Percentiles rank a stretch among this genome's conserved stretches.
phyloP scores from a whole-genome alignment of 768 basidiomycete genomes.

The Boletus subparvulus region DNA sequence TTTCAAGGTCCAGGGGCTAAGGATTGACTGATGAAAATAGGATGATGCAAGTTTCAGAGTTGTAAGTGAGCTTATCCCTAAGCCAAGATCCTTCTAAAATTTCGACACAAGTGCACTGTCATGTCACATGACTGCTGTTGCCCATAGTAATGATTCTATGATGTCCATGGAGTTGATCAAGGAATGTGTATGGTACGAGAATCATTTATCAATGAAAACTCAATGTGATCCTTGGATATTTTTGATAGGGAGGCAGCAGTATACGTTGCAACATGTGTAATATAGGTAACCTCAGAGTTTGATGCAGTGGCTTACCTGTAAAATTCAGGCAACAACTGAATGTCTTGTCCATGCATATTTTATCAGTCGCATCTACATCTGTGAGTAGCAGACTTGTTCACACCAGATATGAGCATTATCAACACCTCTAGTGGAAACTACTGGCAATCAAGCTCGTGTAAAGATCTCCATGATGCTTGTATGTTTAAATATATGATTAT shows the following conservation, averaged over 20 bases:
- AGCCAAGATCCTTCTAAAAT: background rate
- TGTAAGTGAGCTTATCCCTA: constrained; percentile 5
- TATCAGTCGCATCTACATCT: constrained; percentile 21
- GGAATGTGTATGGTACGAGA: constrained; percentile 6
- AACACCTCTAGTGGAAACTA: constrained; percentile 8
- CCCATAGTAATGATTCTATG: background rate
- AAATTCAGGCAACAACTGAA: constrained; percentile 13
- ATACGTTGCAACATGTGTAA: constrained; percentile 21
- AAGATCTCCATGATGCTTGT: constrained; percentile 19
- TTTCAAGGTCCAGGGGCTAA: background rate
- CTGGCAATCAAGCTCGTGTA: background rate
- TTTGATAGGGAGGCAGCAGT: constrained; percentile 11
- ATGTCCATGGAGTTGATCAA: background rate
- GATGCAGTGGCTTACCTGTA: constrained; percentile 1
- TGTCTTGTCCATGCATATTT: constrained; percentile 27
- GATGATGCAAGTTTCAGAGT: constrained; percentile 15
- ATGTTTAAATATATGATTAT: background rate
- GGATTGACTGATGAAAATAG: constrained; percentile 12
- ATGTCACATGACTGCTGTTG: constrained; percentile 4
- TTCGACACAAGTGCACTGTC: constrained; percentile 9
- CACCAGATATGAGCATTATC: background rate
- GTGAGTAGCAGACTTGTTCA: constrained; percentile 8
- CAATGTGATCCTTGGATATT: background rate
- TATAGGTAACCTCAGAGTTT: background rate
- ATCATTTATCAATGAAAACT: background rate